A percentile compares a stretch with the other conserved stretches of the same genome.
Evolutionary conservation across 1,139 yeast genomes (phyloP).

Genomic region (Meyerozyma sp.): DNA sequence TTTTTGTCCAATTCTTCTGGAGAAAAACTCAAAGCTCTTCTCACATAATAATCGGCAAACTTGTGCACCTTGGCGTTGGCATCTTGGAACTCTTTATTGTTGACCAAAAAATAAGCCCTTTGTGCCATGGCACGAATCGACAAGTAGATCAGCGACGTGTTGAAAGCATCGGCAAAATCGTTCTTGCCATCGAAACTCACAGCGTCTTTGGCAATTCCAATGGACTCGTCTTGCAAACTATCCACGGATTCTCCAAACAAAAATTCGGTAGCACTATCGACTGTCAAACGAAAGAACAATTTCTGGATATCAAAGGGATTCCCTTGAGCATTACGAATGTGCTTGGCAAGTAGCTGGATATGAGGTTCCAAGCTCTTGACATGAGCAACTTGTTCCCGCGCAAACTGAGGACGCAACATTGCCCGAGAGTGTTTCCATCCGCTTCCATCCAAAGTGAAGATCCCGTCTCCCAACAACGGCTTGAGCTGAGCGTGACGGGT

Average conservation of each 20-base stretch:
- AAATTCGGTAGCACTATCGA: constrained; percentile 56
- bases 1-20: constrained; percentile 32
- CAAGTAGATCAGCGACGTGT: constrained; percentile 30
- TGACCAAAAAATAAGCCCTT: constrained; percentile 27
- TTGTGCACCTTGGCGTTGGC: constrained; percentile 17
- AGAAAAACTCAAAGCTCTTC: constrained; percentile 11
- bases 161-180: constrained; percentile 27
- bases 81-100: constrained; percentile 26
- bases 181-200: constrained; percentile 19
- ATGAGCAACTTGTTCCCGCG: constrained; percentile 50
- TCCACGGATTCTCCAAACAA: constrained; percentile 52
- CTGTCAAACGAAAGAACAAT: constrained; percentile 45
- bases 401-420: constrained; percentile 55
- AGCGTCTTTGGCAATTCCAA: constrained; percentile 12
- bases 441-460: constrained; percentile 50
- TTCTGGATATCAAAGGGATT: constrained; percentile 40
- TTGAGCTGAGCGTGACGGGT: constrained; percentile 36
- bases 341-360: constrained; percentile 30
- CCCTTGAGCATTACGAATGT: constrained; percentile 19
- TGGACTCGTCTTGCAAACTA: constrained; percentile 26
- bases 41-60: constrained; percentile 30
- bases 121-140: constrained; percentile 34
- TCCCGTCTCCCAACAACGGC: constrained; percentile 52
- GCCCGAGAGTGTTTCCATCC: constrained; percentile 58
- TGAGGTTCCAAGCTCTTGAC: constrained; percentile 46